Percentiles rank a stretch among this genome's conserved stretches.
Conservation (phyloP, 192 early-diverging fungal genomes). For the Coemansia sp. region DNA sequence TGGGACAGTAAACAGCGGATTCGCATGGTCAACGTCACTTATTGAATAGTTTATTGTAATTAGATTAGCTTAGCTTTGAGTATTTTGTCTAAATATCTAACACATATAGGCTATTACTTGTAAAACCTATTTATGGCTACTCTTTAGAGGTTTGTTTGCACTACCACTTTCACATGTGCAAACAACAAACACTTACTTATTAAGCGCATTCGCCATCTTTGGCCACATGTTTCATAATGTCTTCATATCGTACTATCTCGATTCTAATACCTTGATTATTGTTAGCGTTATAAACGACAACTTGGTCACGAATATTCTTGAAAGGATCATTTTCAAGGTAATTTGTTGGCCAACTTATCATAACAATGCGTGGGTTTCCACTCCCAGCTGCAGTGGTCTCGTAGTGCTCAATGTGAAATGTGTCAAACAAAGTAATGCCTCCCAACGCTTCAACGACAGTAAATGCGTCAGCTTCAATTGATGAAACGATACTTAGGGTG, state of each 20-base stretch:
- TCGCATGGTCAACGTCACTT: neutral
- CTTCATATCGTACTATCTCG: neutral
- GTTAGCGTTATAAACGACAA: neutral
- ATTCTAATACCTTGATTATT: neutral
- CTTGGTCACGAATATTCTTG: neutral
- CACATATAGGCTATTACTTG: neutral
- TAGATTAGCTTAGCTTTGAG: neutral
- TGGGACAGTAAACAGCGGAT: conserved; percentile 15
- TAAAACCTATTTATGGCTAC: neutral
- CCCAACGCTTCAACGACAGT: neutral
- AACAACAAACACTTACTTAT: neutral
- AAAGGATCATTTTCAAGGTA: neutral
- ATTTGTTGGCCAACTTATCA: neutral
- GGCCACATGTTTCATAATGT: neutral
- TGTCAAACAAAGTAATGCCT: neutral
- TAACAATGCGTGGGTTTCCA: neutral
- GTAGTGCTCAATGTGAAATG: neutral
- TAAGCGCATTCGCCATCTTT: neutral
- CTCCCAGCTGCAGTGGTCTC: neutral
- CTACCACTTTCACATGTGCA: neutral
- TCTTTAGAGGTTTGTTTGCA: neutral
- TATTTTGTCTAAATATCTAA: neutral
- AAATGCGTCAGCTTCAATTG: neutral
- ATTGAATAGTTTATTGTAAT: neutral
- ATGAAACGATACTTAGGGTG: neutral